Evolutionary conservation across 495 filamentous ascomycete species (phyloP), one percentile per base, ranked within the genome.

Genomic region (Podospora conica): DNA sequence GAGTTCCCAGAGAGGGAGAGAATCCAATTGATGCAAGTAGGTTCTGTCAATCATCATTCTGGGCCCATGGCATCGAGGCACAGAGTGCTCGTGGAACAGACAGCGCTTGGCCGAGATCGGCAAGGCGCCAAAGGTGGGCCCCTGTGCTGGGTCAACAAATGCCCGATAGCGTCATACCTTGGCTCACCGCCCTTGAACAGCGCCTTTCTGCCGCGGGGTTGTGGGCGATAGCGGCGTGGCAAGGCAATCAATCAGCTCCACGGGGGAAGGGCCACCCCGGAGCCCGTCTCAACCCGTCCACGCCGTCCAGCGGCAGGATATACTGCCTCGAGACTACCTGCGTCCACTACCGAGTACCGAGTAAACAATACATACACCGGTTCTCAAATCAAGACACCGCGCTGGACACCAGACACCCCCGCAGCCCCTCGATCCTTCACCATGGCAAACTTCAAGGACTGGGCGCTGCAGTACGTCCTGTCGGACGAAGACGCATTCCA

Each of bases 401-500:
- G 15, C 27, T 21, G 40, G 40, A 48, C 1, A 8, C 40, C 40
- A 48, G 40, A 11, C 29, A 1, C 9, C 31, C n/a, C 27, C 23
- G 25, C 28, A 31, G 65, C 28, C 61, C 15, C 53, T 65, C 25
- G 63, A 25, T 56, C 54, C 56, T 33, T 56, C 53, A 73, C 58
- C 62, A 81, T 81, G 80, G 77, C 77, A 25, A 77, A 70, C 66
- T 83, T 81, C 65, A 79, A 78, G 60, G 76, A 80, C 57, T 79
- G 77, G 70, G 80, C 80, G 40, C 70, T 82, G 62, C 71, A 80
- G 64, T 83, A 81, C 70, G 80, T 83, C 62, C 80, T 83, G 65
- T 68, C 77, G 5, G 80, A 83, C 55, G 78, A 80, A 18, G 74
- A 76, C 27, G 67, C 71, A 9, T 67, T 68, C 29, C 75, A 74